Conservation (phyloP, 139 green algal genomes). For the Chlorella sorokiniana region DNA sequence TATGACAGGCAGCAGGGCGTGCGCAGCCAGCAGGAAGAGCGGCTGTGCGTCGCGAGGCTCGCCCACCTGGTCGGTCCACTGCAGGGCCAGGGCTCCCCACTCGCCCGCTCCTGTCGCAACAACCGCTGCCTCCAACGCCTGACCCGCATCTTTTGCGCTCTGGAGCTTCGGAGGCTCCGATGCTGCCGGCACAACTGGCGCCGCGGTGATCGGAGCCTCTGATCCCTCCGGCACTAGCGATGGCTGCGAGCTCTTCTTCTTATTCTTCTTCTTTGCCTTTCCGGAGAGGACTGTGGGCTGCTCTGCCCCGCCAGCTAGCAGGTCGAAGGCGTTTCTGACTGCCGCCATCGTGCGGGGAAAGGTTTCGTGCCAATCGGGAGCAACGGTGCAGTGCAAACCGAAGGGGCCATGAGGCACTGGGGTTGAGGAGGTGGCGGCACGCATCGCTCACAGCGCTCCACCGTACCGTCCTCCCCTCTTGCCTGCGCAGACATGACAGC, state of each 20-base stretch:
- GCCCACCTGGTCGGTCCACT: constrained; percentile 28
- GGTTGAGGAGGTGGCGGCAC: too few relatives aligned
- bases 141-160: background rate
- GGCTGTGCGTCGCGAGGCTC: background rate
- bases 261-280: constrained; percentile 8
- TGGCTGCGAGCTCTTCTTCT: constrained; percentile 12
- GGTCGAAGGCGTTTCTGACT: background rate
- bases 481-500: too few relatives aligned
- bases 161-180: background rate
- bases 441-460: too few relatives aligned
- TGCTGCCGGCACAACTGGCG: background rate
- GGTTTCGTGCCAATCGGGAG: too few relatives aligned
- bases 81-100: background rate
- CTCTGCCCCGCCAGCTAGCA: background rate
- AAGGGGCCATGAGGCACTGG: too few relatives aligned
- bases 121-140: constrained; percentile 7
- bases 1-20: background rate
- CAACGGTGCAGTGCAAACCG: too few relatives aligned
- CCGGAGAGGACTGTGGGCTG: background rate
- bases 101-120: constrained; percentile 1
- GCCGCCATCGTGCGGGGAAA: background rate
- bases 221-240: background rate
- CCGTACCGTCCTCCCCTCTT: too few relatives aligned
- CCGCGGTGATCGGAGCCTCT: background rate
- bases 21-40: background rate